A percentile compares a stretch with the other conserved stretches of the same genome.
Conservation (phyloP, 2,329 filamentous ascomycete genomes). For the Penicillium corylophilum region DNA sequence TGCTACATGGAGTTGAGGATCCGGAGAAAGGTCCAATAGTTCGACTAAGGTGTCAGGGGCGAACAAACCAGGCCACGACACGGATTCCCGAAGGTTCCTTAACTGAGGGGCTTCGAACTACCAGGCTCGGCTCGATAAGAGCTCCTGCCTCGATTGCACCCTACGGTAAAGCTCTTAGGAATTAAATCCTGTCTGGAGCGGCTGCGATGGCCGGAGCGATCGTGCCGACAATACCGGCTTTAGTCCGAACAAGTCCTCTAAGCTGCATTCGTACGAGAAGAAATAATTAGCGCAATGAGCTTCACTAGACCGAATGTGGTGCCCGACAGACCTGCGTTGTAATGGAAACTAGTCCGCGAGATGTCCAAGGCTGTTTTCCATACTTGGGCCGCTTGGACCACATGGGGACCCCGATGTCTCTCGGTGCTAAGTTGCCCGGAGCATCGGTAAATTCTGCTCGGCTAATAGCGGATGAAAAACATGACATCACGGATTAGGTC, state of each 20-base stretch:
- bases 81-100: not conserved
- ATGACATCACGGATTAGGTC: conserved; percentile 11
- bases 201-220: conserved; percentile 10
- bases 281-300: not conserved
- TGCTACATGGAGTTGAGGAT: too few relatives aligned
- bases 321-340: conserved; percentile 4
- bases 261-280: not conserved
- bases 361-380: not conserved
- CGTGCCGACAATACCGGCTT: conserved; percentile 11
- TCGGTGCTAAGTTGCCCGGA: not conserved
- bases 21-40: not conserved
- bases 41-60: not conserved
- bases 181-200: not conserved
- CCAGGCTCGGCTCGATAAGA: not conserved
- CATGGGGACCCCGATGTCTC: too few relatives aligned
- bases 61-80: not conserved
- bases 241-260: conserved; percentile 5
- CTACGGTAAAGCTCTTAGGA: not conserved
- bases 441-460: conserved; percentile 6
- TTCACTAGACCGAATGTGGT: conserved; percentile 10
- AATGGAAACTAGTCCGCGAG: not conserved
- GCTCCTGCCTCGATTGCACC: not conserved
- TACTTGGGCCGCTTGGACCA: too few relatives aligned
- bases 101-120: too few relatives aligned
- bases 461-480: conserved; percentile 10